Evolutionary conservation across 495 filamentous ascomycete genomes (phyloP), one percentile per base, ranked within the genome.

Genomic region (Chaetomidium leptoderma): DNA sequence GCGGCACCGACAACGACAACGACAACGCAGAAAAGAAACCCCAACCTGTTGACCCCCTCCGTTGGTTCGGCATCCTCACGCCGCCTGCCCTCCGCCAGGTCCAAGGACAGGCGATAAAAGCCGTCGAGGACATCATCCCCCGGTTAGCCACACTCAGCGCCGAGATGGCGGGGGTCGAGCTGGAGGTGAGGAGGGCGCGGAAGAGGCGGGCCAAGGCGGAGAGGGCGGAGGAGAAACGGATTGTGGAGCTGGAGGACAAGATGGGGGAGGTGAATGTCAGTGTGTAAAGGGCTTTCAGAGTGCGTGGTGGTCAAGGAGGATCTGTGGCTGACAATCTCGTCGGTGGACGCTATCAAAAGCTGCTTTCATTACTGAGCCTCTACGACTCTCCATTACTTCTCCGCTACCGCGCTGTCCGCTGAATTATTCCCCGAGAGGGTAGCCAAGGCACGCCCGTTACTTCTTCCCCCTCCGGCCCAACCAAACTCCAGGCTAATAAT

Each of bases 11-110:
- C 1, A 14, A 4, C 10, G 40, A 13, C 10, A 14, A 44, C 19
- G 21, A 44, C 3, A 14, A 3, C 8, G 40, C 14, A 21, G 14
- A 62, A 53, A 40, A 43, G 26, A 47, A 64, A 44, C 35, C 35
- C 19, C 53, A 47, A 19, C 23, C 40, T 10, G 66, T 66, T 14
- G 80, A 90, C 64, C 86, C 87, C 6, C 74, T 90, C 42, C 70
- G 77, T 33, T 88, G 86, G 86, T 90, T 86, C 66, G 87, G 87
- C 6, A 78, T 90, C 35, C 70, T 90, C 0, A 78, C 83, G 9
- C 83, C 87, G 0, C 70, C 70, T 26, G 70, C 83, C 7, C 75
- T 91, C 37, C 81, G 84, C 48, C 72, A 66, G 23, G 85, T 86
- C 0, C 86, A 89, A 67, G 70, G 51, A 13, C 67, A 71, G 40